These are phyloP conservation scores for Phytophthora capsici DNA, from an alignment of 352 stramenopile genomes.

Conservation along the genomic window DNA sequence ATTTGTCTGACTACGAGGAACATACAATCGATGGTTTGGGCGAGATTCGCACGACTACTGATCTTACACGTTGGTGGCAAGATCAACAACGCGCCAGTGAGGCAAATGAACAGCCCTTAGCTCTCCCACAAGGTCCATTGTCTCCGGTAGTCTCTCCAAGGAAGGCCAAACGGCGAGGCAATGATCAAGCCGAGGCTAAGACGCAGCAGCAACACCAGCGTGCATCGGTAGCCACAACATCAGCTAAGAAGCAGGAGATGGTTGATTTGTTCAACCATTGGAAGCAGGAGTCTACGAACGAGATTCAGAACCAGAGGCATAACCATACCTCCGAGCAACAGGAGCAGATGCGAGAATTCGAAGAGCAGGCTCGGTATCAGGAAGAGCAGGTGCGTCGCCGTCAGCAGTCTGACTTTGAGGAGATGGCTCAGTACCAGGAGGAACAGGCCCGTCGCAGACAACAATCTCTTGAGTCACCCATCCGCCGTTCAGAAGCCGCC, in stretches of 20 bases:
- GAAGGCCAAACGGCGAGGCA: constrained; percentile 14
- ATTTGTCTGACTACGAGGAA: constrained; percentile 53
- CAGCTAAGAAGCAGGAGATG: constrained; percentile 40
- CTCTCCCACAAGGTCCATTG: constrained; percentile 10
- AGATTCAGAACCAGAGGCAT: constrained; percentile 28
- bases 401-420: constrained; percentile 38
- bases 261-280: constrained; percentile 41
- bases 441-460: constrained; percentile 36
- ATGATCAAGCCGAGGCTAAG: constrained; percentile 14
- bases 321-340: constrained; percentile 18
- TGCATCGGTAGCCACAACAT: constrained; percentile 1
- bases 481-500: constrained; percentile 12
- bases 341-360: constrained; percentile 34
- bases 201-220: constrained; percentile 9
- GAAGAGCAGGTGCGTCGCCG: constrained; percentile 36
- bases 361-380: constrained; percentile 38
- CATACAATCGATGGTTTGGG: constrained; percentile 46
- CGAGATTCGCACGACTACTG: constrained; percentile 51
- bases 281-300: constrained; percentile 42
- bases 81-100: constrained; percentile 36
- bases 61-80: constrained; percentile 56
- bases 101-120: constrained; percentile 5
- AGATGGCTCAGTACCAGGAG: constrained; percentile 37
- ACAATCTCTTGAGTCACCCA: constrained; percentile 18
- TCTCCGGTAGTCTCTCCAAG: constrained; percentile 25